Percentiles rank a stretch among this genome's conserved stretches.
phyloP scores from a whole-genome alignment of 1,139 yeast genomes.

The Magnusiomyces sp. region DNA sequence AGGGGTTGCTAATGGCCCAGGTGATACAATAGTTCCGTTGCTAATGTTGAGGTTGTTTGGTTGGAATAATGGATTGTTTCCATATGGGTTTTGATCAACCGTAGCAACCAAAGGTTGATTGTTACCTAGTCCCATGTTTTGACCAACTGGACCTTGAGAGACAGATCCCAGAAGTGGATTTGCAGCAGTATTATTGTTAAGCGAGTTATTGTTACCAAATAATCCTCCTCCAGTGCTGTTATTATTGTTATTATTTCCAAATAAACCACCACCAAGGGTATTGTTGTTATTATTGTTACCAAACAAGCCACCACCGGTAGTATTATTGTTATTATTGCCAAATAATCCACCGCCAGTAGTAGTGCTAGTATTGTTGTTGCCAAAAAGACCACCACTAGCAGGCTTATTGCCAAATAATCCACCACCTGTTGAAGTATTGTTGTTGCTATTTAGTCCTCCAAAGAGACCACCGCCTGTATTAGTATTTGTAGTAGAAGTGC shows the following conservation, averaged over 20 bases:
- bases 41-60: conserved; percentile 19
- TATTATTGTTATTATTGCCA: conserved; percentile 23
- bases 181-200: conserved; percentile 2
- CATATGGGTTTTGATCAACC: conserved; percentile 61
- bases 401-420: conserved; percentile 31
- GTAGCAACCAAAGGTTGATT: conserved; percentile 29
- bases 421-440: conserved; percentile 15
- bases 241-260: conserved; percentile 26
- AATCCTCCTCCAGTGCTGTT: conserved; percentile 15
- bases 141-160: conserved; percentile 5
- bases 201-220: conserved; percentile 17
- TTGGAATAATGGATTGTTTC: conserved; percentile 55
- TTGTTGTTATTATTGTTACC: conserved; percentile 21
- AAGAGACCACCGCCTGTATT: conserved; percentile 27
- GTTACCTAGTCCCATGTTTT: not conserved
- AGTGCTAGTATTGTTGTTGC: conserved; percentile 20
- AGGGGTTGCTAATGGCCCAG: conserved; percentile 50
- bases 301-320: conserved; percentile 35
- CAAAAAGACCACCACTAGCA: conserved; percentile 30
- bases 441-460: conserved; percentile 22
- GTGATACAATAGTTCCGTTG: too few relatives aligned
- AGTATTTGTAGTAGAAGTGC: conserved; percentile 11
- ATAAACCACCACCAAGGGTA: conserved; percentile 20
- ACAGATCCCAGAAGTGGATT: conserved; percentile 28
- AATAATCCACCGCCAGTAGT: conserved; percentile 28